phyloP scores from a whole-genome alignment of 2,329 filamentous ascomycete genomes.

The Penicillium sumatraense region DNA sequence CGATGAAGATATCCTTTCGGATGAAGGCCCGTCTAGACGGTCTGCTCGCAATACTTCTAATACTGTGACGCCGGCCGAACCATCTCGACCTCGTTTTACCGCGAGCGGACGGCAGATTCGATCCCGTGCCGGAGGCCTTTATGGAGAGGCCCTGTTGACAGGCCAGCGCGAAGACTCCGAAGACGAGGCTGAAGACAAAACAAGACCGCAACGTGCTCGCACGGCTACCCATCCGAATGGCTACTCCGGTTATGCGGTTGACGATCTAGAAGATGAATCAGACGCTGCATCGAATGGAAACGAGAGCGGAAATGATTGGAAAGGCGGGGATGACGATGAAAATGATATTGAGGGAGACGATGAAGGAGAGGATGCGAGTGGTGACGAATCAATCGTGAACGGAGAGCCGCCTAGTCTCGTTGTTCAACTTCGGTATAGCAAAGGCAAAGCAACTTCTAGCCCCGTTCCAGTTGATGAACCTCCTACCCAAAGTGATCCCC shows the following conservation, averaged over 20 bases:
- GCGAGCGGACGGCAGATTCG: constrained; percentile 84
- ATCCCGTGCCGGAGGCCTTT: constrained; percentile 57
- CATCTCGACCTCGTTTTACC: constrained; percentile 68
- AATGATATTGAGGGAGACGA: constrained; percentile 65
- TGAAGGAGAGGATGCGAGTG: constrained; percentile 46
- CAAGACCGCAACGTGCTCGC: constrained; percentile 44
- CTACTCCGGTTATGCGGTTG: constrained; percentile 61
- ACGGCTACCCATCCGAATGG: constrained; percentile 37
- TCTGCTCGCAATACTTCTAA: constrained; percentile 69
- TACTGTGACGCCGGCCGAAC: constrained; percentile 73
- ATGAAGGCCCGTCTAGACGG: constrained; percentile 66
- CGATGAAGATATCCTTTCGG: constrained; percentile 73
- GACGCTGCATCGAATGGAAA: constrained; percentile 61
- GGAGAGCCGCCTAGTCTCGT: constrained; percentile 68
- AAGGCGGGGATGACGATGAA: constrained; percentile 75
- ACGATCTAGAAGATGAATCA: constrained; percentile 69
- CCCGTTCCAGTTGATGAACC: constrained; percentile 22
- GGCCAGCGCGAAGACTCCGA: constrained; percentile 53
- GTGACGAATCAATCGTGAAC: constrained; percentile 51
- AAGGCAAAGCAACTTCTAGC: constrained; percentile 29
- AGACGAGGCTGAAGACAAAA: constrained; percentile 51
- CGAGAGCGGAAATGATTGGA: constrained; percentile 68
- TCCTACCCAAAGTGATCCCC: constrained; percentile 17
- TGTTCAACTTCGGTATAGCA: constrained; percentile 67
- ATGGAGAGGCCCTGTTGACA: constrained; percentile 61